phyloP scores from a whole-genome alignment of 2,329 filamentous ascomycete genomes.

The Alternaria sp. region DNA sequence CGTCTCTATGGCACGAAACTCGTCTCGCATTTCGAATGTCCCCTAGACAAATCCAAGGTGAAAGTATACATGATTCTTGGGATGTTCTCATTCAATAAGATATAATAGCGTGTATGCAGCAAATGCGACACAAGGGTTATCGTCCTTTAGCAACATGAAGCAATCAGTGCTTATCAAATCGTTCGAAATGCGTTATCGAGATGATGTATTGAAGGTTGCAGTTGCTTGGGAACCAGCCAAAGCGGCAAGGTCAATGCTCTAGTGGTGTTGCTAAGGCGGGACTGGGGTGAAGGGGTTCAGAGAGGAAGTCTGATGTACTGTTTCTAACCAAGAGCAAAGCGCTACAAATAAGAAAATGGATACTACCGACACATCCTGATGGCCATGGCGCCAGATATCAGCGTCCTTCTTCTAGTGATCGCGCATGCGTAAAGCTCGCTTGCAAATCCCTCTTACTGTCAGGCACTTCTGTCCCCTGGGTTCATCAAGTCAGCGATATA shows the following conservation, averaged over 20 bases:
- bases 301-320: not conserved
- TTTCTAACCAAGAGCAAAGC: not conserved
- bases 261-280: not conserved
- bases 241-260: not conserved
- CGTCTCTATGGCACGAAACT: not conserved
- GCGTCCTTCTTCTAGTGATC: slow-evolving; percentile 24
- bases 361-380: not conserved
- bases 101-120: not conserved
- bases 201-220: not conserved
- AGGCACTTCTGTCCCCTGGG: not conserved
- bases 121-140: not conserved
- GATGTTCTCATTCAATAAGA: fast-evolving
- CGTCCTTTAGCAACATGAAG: not conserved
- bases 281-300: not conserved
- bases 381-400: not conserved
- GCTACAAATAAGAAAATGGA: not conserved
- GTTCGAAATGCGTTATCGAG: not conserved
- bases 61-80: not conserved
- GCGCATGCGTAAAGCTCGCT: slow-evolving; percentile 12
- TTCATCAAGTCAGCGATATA: not conserved
- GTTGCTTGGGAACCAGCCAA: not conserved
- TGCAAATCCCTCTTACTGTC: not conserved
- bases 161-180: slow-evolving; percentile 6
- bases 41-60: not conserved
- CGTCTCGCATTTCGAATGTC: not conserved